Evolutionary conservation across 2,329 filamentous ascomycete species (phyloP), one percentile per base, ranked within the genome.

Genomic region (Leptographium radiaticola): DNA sequence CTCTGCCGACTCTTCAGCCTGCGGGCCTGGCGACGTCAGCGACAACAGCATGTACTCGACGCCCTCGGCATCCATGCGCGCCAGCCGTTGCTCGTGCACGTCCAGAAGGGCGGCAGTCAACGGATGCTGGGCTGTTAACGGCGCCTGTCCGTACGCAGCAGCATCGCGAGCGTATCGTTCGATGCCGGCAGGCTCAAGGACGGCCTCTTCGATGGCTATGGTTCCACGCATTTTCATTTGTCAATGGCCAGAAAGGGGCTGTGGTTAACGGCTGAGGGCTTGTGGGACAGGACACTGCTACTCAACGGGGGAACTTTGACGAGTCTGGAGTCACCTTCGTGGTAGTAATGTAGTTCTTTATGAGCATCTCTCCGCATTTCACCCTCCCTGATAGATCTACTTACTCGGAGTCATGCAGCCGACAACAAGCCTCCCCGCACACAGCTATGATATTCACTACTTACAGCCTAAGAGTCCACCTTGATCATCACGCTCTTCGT

Each of bases 21-120:
- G 67, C 0, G 63, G 60, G 0, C 67, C 65, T 0, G 66, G 65
- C 0, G 66, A 65, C 2, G 66, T 68, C 3, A 67, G 54, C 2
- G 63, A 66, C 7, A 69, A 60, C 6, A 69, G 61, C 62, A 67
- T 68, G 59, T 66, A 68, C 54, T 68, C 66, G 43, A 68, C 66
- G 11, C 66, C 66, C 40, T 66, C 61, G 31, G 61, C 62, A 53
- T 68, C 66, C 66, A 68, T 68, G 38, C 63, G 57, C 1, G 49
- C 45, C 7, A 68, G 61, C 7, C 65, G 63, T 15, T 60, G 46
- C 6, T 49, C 38, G 53, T 67, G 65, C 52, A 68, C 64, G 55
- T 67, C 66, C 16, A 62, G 59, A 12, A 68, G 61, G 1, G 56
- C 56, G 8, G 61, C 52, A 6, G 64, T 66, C 42, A 66, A 56